phyloP scores from a whole-genome alignment of 2,329 filamentous ascomycete genomes.

The Shiraia bambusicola region DNA sequence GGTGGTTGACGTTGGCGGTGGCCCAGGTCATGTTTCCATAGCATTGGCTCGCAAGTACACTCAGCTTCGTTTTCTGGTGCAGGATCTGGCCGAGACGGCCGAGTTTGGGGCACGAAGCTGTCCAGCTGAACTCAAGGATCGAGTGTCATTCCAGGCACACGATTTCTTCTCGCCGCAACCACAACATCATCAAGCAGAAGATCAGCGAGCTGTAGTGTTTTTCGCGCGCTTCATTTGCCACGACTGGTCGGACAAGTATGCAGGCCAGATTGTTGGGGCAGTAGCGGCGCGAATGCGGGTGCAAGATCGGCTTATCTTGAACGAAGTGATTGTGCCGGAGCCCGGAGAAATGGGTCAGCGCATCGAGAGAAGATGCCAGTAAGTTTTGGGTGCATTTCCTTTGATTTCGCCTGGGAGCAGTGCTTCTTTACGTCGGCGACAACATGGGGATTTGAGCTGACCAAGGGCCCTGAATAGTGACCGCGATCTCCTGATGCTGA shows the following conservation, averaged over 20 bases:
- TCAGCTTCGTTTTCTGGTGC: constrained; percentile 9
- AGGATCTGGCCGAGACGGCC: constrained; percentile 12
- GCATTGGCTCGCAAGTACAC: constrained; percentile 4
- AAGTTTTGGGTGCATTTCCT: too few species aligned
- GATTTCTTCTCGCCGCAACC: constrained; percentile 15
- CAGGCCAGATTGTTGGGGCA: constrained; percentile 27
- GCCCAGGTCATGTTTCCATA: constrained; percentile 6
- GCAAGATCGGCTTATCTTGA: constrained; percentile 3
- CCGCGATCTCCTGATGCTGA: constrained; percentile 2
- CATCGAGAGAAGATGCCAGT: constrained; percentile 2
- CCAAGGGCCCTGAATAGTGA: not conserved
- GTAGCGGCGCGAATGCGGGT: constrained; percentile 27
- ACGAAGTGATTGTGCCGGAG: constrained; percentile 5
- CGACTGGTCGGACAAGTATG: constrained; percentile 39
- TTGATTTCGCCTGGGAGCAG: too few species aligned
- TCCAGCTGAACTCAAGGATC: not conserved
- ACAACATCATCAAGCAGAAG: constrained; percentile 3
- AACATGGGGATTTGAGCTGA: too few species aligned
- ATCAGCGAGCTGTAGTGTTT: constrained; percentile 8
- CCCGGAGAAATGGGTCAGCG: not conserved
- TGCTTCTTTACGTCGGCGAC: too few species aligned
- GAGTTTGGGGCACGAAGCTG: not conserved
- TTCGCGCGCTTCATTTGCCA: constrained; percentile 39
- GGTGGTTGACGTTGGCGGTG: constrained; percentile 8
- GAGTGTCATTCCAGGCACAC: constrained; percentile 1